These are phyloP conservation scores for Talaromyces sp. DNA, from an alignment of 2,329 filamentous ascomycete species.

Conservation along the genomic window DNA sequence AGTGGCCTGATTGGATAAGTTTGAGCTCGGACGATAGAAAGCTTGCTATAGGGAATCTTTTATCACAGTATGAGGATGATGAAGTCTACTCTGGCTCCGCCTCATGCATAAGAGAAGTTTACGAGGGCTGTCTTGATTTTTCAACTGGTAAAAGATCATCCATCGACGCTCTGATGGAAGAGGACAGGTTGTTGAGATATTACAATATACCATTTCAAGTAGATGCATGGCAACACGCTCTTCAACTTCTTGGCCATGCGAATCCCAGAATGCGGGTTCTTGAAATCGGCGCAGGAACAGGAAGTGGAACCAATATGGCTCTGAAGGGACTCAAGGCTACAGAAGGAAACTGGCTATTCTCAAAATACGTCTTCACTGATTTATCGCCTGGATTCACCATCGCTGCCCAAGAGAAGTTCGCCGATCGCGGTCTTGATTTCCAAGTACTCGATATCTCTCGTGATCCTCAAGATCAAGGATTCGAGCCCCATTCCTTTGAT, in stretches of 20 bases:
- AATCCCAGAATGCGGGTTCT: not conserved
- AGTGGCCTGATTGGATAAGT: not conserved
- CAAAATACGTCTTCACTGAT: slow-evolving; percentile 20
- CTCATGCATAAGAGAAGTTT: not conserved
- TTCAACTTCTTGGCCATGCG: slow-evolving; percentile 3
- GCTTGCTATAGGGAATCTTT: no score
- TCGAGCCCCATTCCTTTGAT: slow-evolving; percentile 1
- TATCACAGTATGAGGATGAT: no score
- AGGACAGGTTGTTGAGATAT: not conserved
- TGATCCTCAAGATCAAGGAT: not conserved
- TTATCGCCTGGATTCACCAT: slow-evolving; percentile 12
- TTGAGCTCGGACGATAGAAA: no score
- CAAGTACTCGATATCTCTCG: slow-evolving; percentile 5
- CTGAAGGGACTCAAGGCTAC: slow-evolving; percentile 7
- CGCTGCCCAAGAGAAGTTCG: slow-evolving; percentile 11
- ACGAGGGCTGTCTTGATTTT: not conserved
- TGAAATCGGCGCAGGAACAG: slow-evolving; percentile 17
- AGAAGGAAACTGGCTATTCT: slow-evolving; percentile 3
- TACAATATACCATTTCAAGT: not conserved
- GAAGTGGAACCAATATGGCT: slow-evolving; percentile 10
- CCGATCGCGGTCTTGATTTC: slow-evolving; percentile 1
- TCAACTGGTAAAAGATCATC: not conserved
- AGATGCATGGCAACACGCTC: not conserved
- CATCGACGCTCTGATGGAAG: not conserved
- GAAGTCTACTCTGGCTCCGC: not conserved